Evolutionary conservation across 1,284 basidiomycete genomes (phyloP).

Genomic region (Microstroma glucosiphilum): DNA sequence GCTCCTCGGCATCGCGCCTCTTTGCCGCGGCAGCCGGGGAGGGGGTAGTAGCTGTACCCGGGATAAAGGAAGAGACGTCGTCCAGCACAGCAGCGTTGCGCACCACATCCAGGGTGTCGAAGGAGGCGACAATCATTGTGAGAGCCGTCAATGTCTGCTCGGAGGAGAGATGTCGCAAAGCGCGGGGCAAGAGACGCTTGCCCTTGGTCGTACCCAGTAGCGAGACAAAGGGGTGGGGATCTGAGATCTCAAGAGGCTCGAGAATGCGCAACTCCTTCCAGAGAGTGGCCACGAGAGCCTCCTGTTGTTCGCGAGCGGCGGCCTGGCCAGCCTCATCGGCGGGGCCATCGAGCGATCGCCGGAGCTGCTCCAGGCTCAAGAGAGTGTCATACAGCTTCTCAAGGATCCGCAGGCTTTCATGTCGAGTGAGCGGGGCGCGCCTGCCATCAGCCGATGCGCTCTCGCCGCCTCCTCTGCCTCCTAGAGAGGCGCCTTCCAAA

Average conservation of each 20-base stretch:
- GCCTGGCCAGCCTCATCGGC: constrained; percentile 46
- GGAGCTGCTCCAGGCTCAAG: constrained; percentile 76
- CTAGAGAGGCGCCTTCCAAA: constrained; percentile 37
- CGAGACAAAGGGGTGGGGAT: constrained; percentile 94
- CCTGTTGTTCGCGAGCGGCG: constrained; percentile 53
- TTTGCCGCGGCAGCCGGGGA: neutral
- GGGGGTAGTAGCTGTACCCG: constrained; percentile 3
- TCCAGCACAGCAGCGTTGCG: constrained; percentile 19
- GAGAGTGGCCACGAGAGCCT: constrained; percentile 52
- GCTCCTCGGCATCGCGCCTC: constrained; percentile 67
- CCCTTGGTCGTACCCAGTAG: constrained; percentile 83
- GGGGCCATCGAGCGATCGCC: constrained; percentile 65
- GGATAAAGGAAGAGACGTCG: constrained; percentile 15
- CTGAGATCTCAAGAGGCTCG: constrained; percentile 87
- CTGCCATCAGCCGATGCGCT: constrained; percentile 57
- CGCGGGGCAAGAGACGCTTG: constrained; percentile 81
- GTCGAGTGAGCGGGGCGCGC: constrained; percentile 61
- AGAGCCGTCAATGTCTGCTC: constrained; percentile 78
- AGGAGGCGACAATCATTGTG: constrained; percentile 87
- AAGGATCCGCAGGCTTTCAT: constrained; percentile 71
- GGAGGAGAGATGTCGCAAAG: constrained; percentile 74
- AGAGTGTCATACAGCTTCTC: constrained; percentile 82
- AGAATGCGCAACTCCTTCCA: constrained; percentile 79
- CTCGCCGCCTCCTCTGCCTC: constrained; percentile 13
- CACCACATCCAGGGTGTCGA: constrained; percentile 72